Evolutionary conservation across 805 yeast genomes (phyloP).

Genomic region (Phaffomyces thermotolerans): DNA sequence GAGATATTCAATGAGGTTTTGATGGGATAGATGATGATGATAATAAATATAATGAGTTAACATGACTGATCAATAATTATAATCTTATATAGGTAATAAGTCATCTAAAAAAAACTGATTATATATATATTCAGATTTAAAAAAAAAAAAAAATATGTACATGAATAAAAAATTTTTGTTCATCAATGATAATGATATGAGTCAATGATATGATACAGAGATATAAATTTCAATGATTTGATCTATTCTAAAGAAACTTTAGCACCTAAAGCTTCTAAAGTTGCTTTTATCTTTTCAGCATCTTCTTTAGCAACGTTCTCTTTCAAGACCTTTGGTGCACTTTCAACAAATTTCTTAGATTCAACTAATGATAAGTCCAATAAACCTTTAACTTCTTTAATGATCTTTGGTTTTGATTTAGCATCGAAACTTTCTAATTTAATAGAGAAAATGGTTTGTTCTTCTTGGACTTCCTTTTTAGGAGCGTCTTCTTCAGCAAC

Average conservation of each 20-base stretch:
- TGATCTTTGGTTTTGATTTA: slow-evolving; percentile 92
- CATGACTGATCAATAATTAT: background rate
- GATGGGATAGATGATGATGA: too few species aligned
- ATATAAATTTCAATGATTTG: background rate
- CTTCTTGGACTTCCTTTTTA: slow-evolving; percentile 72
- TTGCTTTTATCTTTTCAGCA: slow-evolving; percentile 90
- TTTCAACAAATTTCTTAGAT: slow-evolving; percentile 94
- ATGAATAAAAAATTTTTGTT: slow-evolving; percentile 1
- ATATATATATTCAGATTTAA: background rate
- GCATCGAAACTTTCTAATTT: slow-evolving; percentile 93
- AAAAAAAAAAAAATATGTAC: slow-evolving; percentile 3
- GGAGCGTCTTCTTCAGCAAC: slow-evolving; percentile 62
- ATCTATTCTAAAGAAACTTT: slow-evolving; percentile 77
- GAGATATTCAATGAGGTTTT: slow-evolving; percentile 23
- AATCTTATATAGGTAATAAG: background rate
- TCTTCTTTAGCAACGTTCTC: slow-evolving; percentile 96
- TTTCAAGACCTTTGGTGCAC: slow-evolving; percentile 93
- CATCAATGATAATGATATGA: too few species aligned
- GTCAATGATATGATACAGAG: too few species aligned
- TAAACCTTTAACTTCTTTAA: slow-evolving; percentile 90
- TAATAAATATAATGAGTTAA: too few species aligned
- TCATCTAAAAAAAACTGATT: background rate
- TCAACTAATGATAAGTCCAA: slow-evolving; percentile 92
- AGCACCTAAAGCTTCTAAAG: slow-evolving; percentile 93
- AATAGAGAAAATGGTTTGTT: slow-evolving; percentile 85